These are phyloP conservation scores for Breynia disticha DNA, from an alignment of 441 rosid genomes.

Conservation along the genomic window DNA sequence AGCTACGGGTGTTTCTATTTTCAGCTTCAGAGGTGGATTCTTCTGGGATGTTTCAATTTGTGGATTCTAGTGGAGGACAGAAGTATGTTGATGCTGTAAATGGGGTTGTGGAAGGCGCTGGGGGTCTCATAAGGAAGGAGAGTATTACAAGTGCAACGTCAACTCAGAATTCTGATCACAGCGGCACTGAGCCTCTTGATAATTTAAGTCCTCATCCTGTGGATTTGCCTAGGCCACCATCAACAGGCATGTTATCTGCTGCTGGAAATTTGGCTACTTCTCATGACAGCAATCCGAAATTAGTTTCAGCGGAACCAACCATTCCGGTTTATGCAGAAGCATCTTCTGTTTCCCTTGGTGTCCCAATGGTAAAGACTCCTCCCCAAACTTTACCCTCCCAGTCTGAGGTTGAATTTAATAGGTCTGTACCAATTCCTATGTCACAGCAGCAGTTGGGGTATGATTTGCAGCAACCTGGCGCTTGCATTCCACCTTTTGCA, in stretches of 20 bases:
- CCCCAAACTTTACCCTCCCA: constrained; percentile 28
- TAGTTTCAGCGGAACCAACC: constrained; percentile 22
- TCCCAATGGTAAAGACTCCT: constrained; percentile 28
- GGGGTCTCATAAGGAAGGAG: constrained; percentile 40
- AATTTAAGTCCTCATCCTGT: constrained; percentile 26
- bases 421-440: constrained; percentile 21
- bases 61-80: constrained; percentile 37
- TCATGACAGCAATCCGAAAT: constrained; percentile 25
- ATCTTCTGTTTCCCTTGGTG: constrained; percentile 26
- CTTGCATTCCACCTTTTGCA: constrained; percentile 19
- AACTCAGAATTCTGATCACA: constrained; percentile 60
- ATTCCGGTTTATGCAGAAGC: constrained; percentile 27
- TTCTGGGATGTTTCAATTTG: constrained; percentile 46
- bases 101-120: constrained; percentile 47
- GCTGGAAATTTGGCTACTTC: constrained; percentile 21
- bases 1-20: constrained; percentile 71
- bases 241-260: constrained; percentile 27
- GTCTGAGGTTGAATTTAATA: constrained; percentile 36
- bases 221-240: constrained; percentile 26
- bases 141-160: constrained; percentile 58
- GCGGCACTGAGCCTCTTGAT: constrained; percentile 43
- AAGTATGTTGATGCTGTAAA: constrained; percentile 72
- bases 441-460: constrained; percentile 34
- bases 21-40: constrained; percentile 48
- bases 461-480: constrained; percentile 29